Conservation (phyloP, 768 basidiomycete genomes). For the Boletus sp. region DNA sequence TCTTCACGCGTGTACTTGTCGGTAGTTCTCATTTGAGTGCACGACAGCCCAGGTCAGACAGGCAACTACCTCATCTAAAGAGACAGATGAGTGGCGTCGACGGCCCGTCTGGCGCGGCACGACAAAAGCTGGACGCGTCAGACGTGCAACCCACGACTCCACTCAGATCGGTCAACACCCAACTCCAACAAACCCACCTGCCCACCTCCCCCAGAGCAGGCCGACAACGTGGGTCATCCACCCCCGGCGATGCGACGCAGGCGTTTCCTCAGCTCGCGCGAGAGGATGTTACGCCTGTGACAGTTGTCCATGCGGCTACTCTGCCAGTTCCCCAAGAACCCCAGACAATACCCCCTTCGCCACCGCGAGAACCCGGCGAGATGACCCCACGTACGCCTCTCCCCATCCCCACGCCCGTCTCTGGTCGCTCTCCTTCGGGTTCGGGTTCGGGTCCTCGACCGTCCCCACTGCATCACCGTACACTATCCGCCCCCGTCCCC, state of each 20-base stretch:
- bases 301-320: not conserved
- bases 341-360: not conserved
- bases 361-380: constrained; percentile 9
- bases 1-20: not conserved
- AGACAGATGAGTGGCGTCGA: constrained; percentile 8
- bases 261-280: not conserved
- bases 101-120: constrained; percentile 2
- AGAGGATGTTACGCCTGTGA: not conserved
- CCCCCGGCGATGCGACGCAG: not conserved
- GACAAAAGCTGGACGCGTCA: constrained; percentile 12
- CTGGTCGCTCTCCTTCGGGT: not conserved
- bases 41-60: constrained; percentile 16
- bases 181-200: not conserved
- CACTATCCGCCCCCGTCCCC: not conserved
- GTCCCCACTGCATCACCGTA: not conserved
- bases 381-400: not conserved
- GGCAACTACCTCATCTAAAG: constrained; percentile 8
- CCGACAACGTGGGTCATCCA: not conserved
- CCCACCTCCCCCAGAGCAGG: constrained; percentile 1
- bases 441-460: not conserved
- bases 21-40: not conserved
- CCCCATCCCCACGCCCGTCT: not conserved
- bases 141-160: not conserved
- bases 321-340: not conserved
- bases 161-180: not conserved